phyloP scores from a whole-genome alignment of 2,329 filamentous ascomycete genomes.

The Fusarium palustre region DNA sequence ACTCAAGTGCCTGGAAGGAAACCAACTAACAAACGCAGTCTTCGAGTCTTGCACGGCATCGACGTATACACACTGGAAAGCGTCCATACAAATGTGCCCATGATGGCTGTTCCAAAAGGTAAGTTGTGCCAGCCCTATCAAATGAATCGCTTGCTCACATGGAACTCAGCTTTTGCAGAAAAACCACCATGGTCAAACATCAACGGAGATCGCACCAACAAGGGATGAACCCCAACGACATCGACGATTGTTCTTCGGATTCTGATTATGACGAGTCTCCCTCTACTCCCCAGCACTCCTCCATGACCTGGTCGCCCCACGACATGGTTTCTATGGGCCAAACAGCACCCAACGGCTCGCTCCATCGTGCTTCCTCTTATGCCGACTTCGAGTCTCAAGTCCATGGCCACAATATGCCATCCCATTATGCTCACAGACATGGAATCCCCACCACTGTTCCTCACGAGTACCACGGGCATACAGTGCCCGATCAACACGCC shows the following conservation, averaged over 20 bases:
- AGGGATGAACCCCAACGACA: slow-evolving; percentile 66
- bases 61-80: slow-evolving; percentile 74
- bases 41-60: slow-evolving; percentile 73
- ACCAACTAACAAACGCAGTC: slow-evolving; percentile 58
- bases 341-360: slow-evolving; percentile 51
- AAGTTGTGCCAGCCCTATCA: slow-evolving; percentile 31
- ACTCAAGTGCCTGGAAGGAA: not conserved
- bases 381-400: slow-evolving; percentile 66
- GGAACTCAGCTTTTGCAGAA: slow-evolving; percentile 72
- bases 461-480: slow-evolving; percentile 59
- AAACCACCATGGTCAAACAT: slow-evolving; percentile 78
- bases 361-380: slow-evolving; percentile 67
- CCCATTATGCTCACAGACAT: slow-evolving; percentile 60
- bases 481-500: slow-evolving; percentile 59
- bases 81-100: slow-evolving; percentile 73
- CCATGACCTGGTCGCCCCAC: slow-evolving; percentile 64
- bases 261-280: slow-evolving; percentile 70
- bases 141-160: slow-evolving; percentile 32
- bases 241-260: slow-evolving; percentile 66
- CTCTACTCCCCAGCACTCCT: slow-evolving; percentile 66
- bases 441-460: slow-evolving; percentile 56
- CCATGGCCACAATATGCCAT: slow-evolving; percentile 52
- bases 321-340: slow-evolving; percentile 56
- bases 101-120: slow-evolving; percentile 72
- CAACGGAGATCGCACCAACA: slow-evolving; percentile 71